Conservation (phyloP, 768 basidiomycete genomes). For the Dendrothele bispora region DNA sequence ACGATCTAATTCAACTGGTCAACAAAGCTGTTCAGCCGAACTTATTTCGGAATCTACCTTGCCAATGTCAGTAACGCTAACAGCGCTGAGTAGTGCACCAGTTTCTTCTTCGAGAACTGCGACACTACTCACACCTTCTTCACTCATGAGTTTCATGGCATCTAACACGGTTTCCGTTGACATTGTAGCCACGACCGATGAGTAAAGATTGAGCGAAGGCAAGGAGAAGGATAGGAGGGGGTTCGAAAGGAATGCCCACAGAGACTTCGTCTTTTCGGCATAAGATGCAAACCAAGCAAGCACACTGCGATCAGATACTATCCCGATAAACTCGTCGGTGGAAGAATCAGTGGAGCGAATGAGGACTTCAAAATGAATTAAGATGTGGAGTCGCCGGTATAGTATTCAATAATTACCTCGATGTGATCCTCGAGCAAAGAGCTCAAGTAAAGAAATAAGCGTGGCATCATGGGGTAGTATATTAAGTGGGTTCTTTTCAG, state of each 20-base stretch:
- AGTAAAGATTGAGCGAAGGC: conserved; percentile 64
- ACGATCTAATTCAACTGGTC: conserved; percentile 49
- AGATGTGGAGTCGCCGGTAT: background rate
- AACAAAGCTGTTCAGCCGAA: background rate
- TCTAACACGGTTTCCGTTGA: conserved; percentile 67
- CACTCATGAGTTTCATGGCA: conserved; percentile 85
- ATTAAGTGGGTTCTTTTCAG: conserved; percentile 81
- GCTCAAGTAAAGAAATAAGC: conserved; percentile 57
- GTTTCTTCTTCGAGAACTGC: conserved; percentile 71
- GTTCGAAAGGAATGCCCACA: conserved; percentile 49
- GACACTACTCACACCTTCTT: conserved; percentile 80
- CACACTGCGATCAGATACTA: conserved; percentile 75
- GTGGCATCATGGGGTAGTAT: conserved; percentile 62
- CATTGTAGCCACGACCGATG: conserved; percentile 61
- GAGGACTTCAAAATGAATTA: conserved; percentile 40
- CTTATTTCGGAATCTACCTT: conserved; percentile 42
- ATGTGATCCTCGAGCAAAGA: conserved; percentile 74
- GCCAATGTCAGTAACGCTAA: conserved; percentile 83
- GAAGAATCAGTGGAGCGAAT: conserved; percentile 50
- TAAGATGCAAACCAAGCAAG: conserved; percentile 67
- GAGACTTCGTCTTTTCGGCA: conserved; percentile 45
- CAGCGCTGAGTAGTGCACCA: conserved; percentile 66
- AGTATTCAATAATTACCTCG: conserved; percentile 46
- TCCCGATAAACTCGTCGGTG: conserved; percentile 54
- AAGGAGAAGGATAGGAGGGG: conserved; percentile 56